Evolutionary conservation across 2,329 filamentous ascomycete genomes (phyloP).

Genomic region (Talaromyces islandicus): DNA sequence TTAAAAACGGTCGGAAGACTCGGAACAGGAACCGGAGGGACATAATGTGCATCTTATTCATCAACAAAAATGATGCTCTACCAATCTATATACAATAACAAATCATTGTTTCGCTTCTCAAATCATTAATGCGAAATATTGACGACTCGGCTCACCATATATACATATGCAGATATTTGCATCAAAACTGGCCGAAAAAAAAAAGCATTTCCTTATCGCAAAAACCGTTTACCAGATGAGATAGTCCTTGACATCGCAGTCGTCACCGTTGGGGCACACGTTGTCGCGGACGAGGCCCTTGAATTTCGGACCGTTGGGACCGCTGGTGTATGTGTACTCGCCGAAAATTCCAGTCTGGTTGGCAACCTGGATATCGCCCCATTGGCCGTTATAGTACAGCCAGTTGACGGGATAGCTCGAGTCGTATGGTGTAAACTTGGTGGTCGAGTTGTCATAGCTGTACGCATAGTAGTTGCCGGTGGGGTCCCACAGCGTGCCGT

Average conservation of each 20-base stretch:
- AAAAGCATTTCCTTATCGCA: neutral
- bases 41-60: neutral
- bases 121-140: neutral
- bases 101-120: neutral
- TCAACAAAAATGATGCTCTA: neutral
- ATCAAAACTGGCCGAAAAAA: neutral
- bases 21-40: neutral
- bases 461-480: conserved; percentile 51
- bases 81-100: neutral
- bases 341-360: conserved; percentile 42
- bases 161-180: neutral
- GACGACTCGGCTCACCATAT: neutral
- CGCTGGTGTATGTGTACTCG: conserved; percentile 51
- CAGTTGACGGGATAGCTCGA: conserved; percentile 45
- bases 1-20: neutral
- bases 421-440: conserved; percentile 45
- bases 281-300: conserved; percentile 53
- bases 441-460: conserved; percentile 37
- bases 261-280: conserved; percentile 43
- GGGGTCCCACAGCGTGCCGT: conserved; percentile 57
- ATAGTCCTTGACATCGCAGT: conserved; percentile 4
- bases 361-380: conserved; percentile 58
- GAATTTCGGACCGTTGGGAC: conserved; percentile 57
- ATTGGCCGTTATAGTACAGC: conserved; percentile 53
- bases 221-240: neutral